A percentile compares a stretch with the other conserved stretches of the same genome.
Conservation (phyloP, 441 rosid genomes). For the Dalechampia spathulata region DNA sequence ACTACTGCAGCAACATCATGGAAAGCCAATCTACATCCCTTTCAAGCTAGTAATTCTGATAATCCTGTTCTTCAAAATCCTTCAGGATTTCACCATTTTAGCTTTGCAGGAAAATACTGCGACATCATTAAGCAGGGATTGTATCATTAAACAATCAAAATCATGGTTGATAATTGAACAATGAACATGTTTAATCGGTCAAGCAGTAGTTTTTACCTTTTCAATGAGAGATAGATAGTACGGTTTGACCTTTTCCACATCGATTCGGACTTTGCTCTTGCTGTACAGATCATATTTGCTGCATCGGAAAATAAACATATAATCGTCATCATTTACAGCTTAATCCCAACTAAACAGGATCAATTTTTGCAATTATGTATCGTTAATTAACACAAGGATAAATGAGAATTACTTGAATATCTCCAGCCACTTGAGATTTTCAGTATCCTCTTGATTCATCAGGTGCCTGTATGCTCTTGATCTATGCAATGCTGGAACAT, state of each 20-base stretch:
- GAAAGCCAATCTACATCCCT: neutral
- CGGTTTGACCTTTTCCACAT: constrained; percentile 75
- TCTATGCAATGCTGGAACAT: constrained; percentile 56
- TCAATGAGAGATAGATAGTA: constrained; percentile 67
- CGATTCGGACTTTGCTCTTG: constrained; percentile 71
- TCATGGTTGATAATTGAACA: neutral
- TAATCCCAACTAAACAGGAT: no score
- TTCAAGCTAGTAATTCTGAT: neutral
- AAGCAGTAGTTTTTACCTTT: constrained; percentile 33
- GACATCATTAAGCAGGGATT: neutral
- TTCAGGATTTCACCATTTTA: constrained; percentile 53
- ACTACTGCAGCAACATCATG: neutral
- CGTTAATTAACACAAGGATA: no score
- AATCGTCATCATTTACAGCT: no score
- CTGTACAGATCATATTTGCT: constrained; percentile 92
- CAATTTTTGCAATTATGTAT: no score
- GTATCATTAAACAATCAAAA: neutral
- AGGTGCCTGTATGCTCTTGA: constrained; percentile 64
- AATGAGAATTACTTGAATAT: constrained; percentile 51
- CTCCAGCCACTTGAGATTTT: constrained; percentile 70
- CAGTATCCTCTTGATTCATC: constrained; percentile 77
- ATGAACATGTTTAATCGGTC: neutral
- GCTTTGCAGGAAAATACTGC: constrained; percentile 69
- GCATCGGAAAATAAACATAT: neutral
- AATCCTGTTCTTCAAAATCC: neutral